Conservation (phyloP, 2,329 filamentous ascomycete species). For the Sordariomycetes sp. region DNA sequence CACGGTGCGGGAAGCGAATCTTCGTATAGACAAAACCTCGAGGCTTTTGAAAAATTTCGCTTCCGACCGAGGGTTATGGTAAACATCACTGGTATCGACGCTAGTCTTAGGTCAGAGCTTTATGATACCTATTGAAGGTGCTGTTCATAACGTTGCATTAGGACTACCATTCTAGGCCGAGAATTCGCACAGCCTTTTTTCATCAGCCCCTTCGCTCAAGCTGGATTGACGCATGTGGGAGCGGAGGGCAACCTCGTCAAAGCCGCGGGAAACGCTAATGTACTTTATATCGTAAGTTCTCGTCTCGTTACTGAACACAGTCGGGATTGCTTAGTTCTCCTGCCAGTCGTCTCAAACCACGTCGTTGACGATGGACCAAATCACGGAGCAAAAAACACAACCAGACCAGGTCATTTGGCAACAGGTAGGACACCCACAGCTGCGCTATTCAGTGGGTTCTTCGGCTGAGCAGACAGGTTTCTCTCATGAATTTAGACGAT, state of each 20-base stretch:
- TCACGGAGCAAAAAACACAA: slow-evolving; percentile 23
- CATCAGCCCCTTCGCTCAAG: slow-evolving; percentile 39
- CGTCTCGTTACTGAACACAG: background rate
- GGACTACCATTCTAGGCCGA: slow-evolving; percentile 41
- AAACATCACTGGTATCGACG: slow-evolving; percentile 36
- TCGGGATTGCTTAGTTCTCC: no score
- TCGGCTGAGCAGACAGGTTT: no score
- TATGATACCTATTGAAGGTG: no score
- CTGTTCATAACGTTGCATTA: no score
- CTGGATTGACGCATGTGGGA: slow-evolving; percentile 30
- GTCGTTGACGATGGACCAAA: slow-evolving; percentile 23
- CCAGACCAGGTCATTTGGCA: slow-evolving; percentile 27
- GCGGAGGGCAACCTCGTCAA: slow-evolving; percentile 40
- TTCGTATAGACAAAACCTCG: slow-evolving; percentile 47
- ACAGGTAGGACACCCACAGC: slow-evolving; percentile 14
- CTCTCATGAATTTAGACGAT: slow-evolving; percentile 20
- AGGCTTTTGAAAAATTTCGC: slow-evolving; percentile 38
- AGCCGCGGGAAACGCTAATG: slow-evolving; percentile 34
- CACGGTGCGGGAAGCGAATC: slow-evolving; percentile 46
- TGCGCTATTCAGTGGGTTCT: slow-evolving; percentile 14
- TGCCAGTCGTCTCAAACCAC: slow-evolving; percentile 25
- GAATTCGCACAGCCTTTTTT: slow-evolving; percentile 45
- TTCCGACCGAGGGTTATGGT: slow-evolving; percentile 38
- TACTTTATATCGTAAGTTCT: slow-evolving; percentile 36
- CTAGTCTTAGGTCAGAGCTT: no score